These are phyloP conservation scores for Acrodontium crateriforme DNA, from an alignment of 2,329 filamentous ascomycete species.

Conservation along the genomic window DNA sequence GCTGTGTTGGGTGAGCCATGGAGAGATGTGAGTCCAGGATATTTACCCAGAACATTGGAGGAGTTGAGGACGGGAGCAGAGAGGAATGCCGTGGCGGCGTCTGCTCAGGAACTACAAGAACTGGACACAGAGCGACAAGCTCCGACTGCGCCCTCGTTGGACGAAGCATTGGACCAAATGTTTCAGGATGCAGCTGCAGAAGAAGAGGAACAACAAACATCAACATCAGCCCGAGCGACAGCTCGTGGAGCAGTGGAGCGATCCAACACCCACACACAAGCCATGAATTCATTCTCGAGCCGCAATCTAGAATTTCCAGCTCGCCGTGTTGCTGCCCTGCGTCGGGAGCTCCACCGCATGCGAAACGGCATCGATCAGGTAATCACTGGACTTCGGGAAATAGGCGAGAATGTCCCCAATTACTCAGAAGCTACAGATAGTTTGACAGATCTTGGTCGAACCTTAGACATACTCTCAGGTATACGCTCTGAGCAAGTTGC, in stretches of 20 bases:
- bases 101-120: constrained; percentile 7
- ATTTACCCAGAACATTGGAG: constrained; percentile 32
- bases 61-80: constrained; percentile 26
- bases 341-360: constrained; percentile 25
- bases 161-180: constrained; percentile 22
- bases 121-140: constrained; percentile 4
- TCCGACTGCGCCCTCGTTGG: constrained; percentile 14
- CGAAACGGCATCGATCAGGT: constrained; percentile 25
- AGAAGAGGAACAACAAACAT: constrained; percentile 4
- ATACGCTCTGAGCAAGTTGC: constrained; percentile 10
- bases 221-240: background rate
- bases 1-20: constrained; percentile 35
- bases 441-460: constrained; percentile 17
- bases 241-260: background rate
- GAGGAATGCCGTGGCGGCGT: constrained; percentile 15
- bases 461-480: constrained; percentile 16
- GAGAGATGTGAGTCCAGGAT: constrained; percentile 32
- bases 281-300: constrained; percentile 14
- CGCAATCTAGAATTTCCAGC: constrained; percentile 22
- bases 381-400: constrained; percentile 22
- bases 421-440: constrained; percentile 16
- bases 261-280: constrained; percentile 14
- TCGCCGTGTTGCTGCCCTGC: constrained; percentile 22
- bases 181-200: constrained; percentile 19
- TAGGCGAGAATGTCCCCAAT: constrained; percentile 23